Evolutionary conservation across 2,329 filamentous ascomycete genomes (phyloP), one percentile per base, ranked within the genome.

Genomic region (Aphanocladium album): DNA sequence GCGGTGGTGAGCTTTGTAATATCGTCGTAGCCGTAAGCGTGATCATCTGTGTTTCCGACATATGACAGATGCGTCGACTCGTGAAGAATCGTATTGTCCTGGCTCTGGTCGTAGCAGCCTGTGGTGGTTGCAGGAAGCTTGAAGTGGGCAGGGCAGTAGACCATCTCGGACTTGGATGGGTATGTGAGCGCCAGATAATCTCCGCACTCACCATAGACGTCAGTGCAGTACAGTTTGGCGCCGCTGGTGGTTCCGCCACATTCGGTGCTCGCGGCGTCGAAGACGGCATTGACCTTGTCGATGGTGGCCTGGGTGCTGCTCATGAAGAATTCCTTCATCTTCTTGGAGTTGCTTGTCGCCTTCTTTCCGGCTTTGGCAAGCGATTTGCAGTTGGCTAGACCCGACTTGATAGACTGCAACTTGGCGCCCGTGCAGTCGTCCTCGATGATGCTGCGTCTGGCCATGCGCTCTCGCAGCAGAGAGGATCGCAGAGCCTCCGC

Each of bases 271-370:
- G 82, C 79, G 8, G 86, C 76, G 19, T 60, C 60, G 39, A 75
- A 74, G 47, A 74, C 73, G 51, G 85, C 76, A 27, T 75, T 74
- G 5, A 79, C 75, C 14, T 86, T 81, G 1, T 72, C 75, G 51
- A 68, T 74, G 39, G 78, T 77, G 14, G 74, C 74, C 1, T 70
- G 64, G 17, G 71, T 63, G 5, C 64, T 71, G 35, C 80, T 81
- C 0, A 80, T 80, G 73, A 86, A 87, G 80, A 89, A 89, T 77
- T 86, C 89, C 67, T 86, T 82, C 33, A 70, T 72, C 66, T 87
- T 72, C 67, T 79, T 83, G 64, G 74, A 71, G 4, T 77, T 76
- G 0, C 74, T 65, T 23, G n/a, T 47, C 9, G 80, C 82, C 0
- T 77, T 81, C 1, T 76, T 70, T 0, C 83, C 82, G 2, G 81